Evolutionary conservation across 163 green algal species (phyloP).

Genomic region (Volvox carteri): DNA sequence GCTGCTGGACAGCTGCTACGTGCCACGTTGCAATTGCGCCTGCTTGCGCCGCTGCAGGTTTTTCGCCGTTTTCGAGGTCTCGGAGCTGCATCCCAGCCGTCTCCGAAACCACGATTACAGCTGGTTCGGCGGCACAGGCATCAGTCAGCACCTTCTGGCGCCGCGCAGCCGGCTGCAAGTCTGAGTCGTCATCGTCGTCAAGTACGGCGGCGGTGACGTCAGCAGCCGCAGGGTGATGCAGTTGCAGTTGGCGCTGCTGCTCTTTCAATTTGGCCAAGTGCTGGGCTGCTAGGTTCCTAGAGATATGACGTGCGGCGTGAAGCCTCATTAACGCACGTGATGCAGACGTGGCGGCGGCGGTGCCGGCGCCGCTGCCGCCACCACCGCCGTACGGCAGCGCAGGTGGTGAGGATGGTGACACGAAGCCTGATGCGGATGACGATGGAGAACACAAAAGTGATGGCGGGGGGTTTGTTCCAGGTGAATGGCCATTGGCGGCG

Average conservation of each 20-base stretch:
- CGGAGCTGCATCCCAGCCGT: too few relatives aligned
- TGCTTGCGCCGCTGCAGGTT: too few relatives aligned
- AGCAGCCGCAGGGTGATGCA: neutral
- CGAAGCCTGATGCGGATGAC: neutral
- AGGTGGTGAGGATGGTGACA: neutral
- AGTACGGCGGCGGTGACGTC: neutral
- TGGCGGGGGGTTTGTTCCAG: neutral
- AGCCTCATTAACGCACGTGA: neutral
- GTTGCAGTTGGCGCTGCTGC: slow-evolving; percentile 7
- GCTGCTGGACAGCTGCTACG: too few relatives aligned
- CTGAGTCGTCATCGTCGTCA: neutral
- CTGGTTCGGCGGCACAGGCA: too few relatives aligned
- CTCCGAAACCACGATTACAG: too few relatives aligned
- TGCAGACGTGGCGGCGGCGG: too few relatives aligned
- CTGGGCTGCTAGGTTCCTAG: slow-evolving; percentile 21
- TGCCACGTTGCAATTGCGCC: too few relatives aligned
- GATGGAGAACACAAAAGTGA: neutral
- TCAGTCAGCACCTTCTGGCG: slow-evolving; percentile 1
- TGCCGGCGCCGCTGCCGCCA: neutral
- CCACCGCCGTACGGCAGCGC: neutral
- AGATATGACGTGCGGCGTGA: neutral
- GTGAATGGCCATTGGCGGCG: too few relatives aligned
- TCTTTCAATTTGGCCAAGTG: slow-evolving; percentile 26
- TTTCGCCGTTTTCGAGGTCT: too few relatives aligned
- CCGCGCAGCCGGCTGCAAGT: slow-evolving; percentile 24